Base-by-base conservation (phyloP, 495 filamentous ascomycete species). In the Astrothelium macrocarpum region DNA sequence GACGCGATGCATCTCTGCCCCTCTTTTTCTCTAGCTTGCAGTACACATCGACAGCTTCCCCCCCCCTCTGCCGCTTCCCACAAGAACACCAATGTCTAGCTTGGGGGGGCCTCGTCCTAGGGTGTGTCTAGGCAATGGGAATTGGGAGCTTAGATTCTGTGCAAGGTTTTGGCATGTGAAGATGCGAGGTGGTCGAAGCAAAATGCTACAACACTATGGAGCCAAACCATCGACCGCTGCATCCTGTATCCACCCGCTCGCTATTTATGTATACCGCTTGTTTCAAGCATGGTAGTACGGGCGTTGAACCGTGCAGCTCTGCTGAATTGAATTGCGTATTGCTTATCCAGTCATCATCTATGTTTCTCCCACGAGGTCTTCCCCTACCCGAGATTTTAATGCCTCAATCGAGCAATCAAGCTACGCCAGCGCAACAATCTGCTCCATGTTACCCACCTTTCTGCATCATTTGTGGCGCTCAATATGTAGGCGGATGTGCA, bases 251-350 rank as follows among this genome's bases (percentile, higher is more conserved):
- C 34, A 39, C 25, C 23, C 20, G 20, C 12, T 16, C 20, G 49
- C 49, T 56, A 56, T 56, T 56, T 56, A 56, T 56, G 49, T 56
- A 56, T 56, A 56, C 49, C 49, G 49, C 49, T 20, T 56, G 25
- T 56, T 56, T 20, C 49, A 56, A 56, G 49, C 49, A 20, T 25
- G 2, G 49, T 56, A 25, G 29, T 29, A 56, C 5, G 29, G 23
- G 49, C 49, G 49, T 25, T 56, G 25, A 26, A 29, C 25, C 49
- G 10, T 20, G 43, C 43, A 49, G 9, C 43, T 49, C 10, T 9
- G 3, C 43, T 20, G 9, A 39, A 14, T 49, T 3, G 11, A 3
- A 20, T 12, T 12, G 9, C 49, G 0, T 56, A 12, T 16, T 56
- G 49, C 49, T 26, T 14, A 56, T 29, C 49, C 49, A 56, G 23